Evolutionary conservation across 768 basidiomycete genomes (phyloP).

Genomic region (Lactifluus subvellereus): DNA sequence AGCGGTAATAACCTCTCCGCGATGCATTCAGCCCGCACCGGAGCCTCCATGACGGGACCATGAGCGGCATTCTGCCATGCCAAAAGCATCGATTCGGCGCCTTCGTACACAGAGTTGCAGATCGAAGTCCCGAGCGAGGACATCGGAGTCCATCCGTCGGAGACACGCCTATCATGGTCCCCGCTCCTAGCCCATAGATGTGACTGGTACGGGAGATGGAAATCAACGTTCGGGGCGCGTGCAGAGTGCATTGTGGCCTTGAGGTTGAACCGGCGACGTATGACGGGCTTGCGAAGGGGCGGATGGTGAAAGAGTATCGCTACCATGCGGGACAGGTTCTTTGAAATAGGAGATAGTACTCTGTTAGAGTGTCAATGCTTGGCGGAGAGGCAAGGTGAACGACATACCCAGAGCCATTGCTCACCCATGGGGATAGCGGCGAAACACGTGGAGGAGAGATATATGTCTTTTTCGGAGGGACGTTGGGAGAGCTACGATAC

Average conservation of each 20-base stretch:
- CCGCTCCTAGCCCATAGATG: background rate
- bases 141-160: background rate
- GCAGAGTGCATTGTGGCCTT: background rate
- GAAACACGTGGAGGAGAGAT: slow-evolving; percentile 6
- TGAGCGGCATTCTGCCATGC: background rate
- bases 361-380: slow-evolving; percentile 10
- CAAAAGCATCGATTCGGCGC: background rate
- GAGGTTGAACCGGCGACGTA: background rate
- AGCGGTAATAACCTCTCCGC: background rate
- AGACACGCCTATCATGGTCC: background rate
- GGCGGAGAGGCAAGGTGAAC: background rate
- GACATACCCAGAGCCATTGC: slow-evolving; percentile 2
- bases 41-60: background rate
- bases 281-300: background rate
- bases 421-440: background rate
- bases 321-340: slow-evolving; percentile 14
- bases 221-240: background rate
- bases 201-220: background rate
- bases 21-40: background rate
- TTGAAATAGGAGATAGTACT: background rate
- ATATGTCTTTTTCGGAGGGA: slow-evolving; percentile 2
- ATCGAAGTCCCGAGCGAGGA: background rate
- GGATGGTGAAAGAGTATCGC: slow-evolving; percentile 2
- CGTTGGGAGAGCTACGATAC: background rate
- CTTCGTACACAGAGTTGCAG: background rate